These are phyloP conservation scores for Aspergillus campestris DNA, from an alignment of 495 filamentous ascomycete species.

Conservation along the genomic window DNA sequence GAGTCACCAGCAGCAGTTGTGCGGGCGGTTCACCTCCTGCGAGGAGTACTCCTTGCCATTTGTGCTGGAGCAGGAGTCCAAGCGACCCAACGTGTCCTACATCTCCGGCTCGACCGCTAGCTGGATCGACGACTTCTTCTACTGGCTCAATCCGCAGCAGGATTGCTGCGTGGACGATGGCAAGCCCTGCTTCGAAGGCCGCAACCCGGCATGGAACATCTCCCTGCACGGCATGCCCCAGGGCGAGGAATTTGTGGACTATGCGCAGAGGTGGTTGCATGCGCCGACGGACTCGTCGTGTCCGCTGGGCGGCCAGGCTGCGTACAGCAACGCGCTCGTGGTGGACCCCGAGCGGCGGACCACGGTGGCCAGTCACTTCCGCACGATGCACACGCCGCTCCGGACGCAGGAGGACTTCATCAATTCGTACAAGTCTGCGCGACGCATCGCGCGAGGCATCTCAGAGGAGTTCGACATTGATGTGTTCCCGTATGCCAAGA, in stretches of 20 bases:
- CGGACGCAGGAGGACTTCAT: conserved; percentile 91
- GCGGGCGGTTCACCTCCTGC: conserved; percentile 85
- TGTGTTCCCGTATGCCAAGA: conserved; percentile 91
- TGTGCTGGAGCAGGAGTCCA: conserved; percentile 84
- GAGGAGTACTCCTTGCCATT: conserved; percentile 75
- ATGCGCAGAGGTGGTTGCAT: conserved; percentile 71
- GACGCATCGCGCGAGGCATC: conserved; percentile 74
- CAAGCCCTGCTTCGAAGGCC: conserved; percentile 67
- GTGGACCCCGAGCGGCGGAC: conserved; percentile 56
- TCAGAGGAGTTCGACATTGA: conserved; percentile 57
- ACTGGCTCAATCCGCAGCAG: conserved; percentile 88
- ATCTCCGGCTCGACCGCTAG: conserved; percentile 87
- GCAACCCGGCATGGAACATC: conserved; percentile 76
- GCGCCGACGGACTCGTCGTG: conserved; percentile 75
- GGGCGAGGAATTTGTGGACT: conserved; percentile 79
- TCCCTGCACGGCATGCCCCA: conserved; percentile 86
- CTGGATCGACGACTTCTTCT: conserved; percentile 95
- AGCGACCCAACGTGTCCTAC: conserved; percentile 81
- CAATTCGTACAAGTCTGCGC: conserved; percentile 75
- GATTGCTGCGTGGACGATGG: conserved; percentile 65
- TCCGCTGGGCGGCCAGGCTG: conserved; percentile 76
- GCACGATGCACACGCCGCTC: conserved; percentile 78
- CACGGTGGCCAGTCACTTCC: conserved; percentile 79
- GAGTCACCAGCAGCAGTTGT: conserved; percentile 71
- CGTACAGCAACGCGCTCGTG: conserved; percentile 79